Evolutionary conservation across 805 yeast genomes (phyloP), one percentile per base, ranked within the genome.

Genomic region (Zygosaccharomyces bailii): DNA sequence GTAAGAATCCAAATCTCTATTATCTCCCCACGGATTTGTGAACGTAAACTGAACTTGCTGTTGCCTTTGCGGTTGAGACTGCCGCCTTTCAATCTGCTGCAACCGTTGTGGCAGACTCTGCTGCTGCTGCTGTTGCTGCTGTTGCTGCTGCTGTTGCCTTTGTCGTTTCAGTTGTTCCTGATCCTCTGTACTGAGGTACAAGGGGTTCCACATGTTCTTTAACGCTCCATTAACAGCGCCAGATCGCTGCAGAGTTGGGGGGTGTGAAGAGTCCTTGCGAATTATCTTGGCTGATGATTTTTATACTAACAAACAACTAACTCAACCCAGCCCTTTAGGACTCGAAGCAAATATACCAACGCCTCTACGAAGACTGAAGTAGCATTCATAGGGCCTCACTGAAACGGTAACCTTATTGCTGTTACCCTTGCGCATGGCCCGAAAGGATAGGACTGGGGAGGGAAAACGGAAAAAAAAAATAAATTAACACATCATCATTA

Each of bases 1-100:
- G 30, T 37, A 37, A 7, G 41, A 20, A 16, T 37, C 40, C 30
- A 37, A 37, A 25, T 49, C 55, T 17, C 47, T 38, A 34, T 36
- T 43, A 20, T 41, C 50, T 11, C 47, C 48, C 61, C 61, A 56
- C 2, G 61, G 61, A 41, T 56, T 56, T 11, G 44, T 52, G 43
- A 56, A 56, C n/a, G 38, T 51, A 33, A 52, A 46, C 41, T 50
- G 35, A 20, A 42, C 43, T 32, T 42, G 32, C 16, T 39, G 46
- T 21, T 43, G 39, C 14, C 40, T 25, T 37, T 37, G 40, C 21
- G 40, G 19, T 37, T 37, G 40, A 8, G 40, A 37, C 14, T 37
- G 40, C 25, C 40, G 40, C 20, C 40, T 37, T n/a, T 37, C 40
- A 31, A 37, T 37, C 16, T 34, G 45, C 14, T 48, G 42, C 34